Percentiles rank a stretch among this genome's conserved stretches.
Evolutionary conservation across 176 grass and related monocot species (phyloP).

Genomic region (Olyra latifolia): DNA sequence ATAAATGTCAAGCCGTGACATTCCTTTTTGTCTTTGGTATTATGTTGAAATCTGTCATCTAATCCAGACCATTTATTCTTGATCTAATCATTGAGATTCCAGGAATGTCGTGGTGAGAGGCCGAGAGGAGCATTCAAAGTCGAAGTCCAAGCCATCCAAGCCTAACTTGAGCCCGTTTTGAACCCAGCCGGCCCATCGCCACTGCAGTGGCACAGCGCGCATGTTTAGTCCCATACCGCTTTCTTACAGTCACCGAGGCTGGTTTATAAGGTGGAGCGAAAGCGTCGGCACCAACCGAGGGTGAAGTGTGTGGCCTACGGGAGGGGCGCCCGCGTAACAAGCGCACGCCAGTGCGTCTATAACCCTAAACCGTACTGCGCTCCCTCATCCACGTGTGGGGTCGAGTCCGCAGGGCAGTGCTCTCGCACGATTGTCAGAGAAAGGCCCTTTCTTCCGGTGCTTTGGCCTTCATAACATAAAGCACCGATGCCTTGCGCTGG

Average conservation of each 20-base stretch:
- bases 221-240: slow-evolving; percentile 28
- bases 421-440: background rate
- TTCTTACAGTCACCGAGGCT: accelerated
- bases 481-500: slow-evolving; percentile 31
- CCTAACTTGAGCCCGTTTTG: background rate
- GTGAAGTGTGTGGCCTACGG: slow-evolving; percentile 4
- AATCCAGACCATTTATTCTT: no score
- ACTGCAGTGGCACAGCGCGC: background rate
- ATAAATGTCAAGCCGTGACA: no score
- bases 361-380: slow-evolving; percentile 33
- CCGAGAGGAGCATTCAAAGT: no score
- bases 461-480: slow-evolving; percentile 45
- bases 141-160: no score
- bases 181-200: background rate
- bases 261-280: background rate
- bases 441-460: slow-evolving; percentile 36
- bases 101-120: no score
- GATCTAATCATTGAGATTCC: no score
- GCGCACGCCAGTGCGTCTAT: background rate
- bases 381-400: background rate
- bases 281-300: background rate
- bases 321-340: background rate
- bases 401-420: background rate
- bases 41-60: no score
- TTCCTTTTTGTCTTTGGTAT: no score